phyloP scores from a whole-genome alignment of 2,329 filamentous ascomycete genomes.

The Xylaria sp. region DNA sequence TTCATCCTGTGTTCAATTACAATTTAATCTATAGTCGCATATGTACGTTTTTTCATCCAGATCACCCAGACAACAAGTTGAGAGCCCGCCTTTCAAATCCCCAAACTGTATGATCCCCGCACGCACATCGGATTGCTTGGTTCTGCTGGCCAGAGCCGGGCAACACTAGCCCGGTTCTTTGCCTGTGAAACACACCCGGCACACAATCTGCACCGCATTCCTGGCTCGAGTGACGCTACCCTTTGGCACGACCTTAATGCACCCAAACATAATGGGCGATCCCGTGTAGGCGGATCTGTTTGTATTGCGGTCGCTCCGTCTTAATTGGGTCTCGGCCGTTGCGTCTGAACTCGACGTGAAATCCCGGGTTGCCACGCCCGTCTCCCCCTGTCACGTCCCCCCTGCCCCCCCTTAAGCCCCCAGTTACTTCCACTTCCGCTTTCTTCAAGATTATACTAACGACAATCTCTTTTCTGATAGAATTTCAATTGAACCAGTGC shows the following conservation, averaged over 20 bases:
- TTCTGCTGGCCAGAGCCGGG: conserved; percentile 11
- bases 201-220: conserved; percentile 30
- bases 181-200: conserved; percentile 40
- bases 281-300: conserved; percentile 16
- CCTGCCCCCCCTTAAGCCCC: conserved; percentile 17
- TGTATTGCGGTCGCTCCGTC: conserved; percentile 13
- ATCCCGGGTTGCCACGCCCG: conserved; percentile 14
- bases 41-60: conserved; percentile 5
- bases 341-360: conserved; percentile 6
- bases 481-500: conserved; percentile 4
- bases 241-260: conserved; percentile 14
- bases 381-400: conserved; percentile 13
- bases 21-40: conserved; percentile 4
- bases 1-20: background rate
- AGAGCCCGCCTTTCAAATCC: background rate
- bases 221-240: conserved; percentile 17
- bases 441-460: conserved; percentile 18
- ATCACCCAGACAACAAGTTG: conserved; percentile 17
- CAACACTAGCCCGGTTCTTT: conserved; percentile 27
- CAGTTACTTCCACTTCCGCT: conserved; percentile 2
- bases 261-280: conserved; percentile 13
- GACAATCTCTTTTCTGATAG: conserved; percentile 13
- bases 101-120: conserved; percentile 33
- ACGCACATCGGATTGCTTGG: conserved; percentile 28
- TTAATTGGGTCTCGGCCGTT: conserved; percentile 7